Evolutionary conservation across 768 basidiomycete species (phyloP).

Genomic region (Calocera viscosa): DNA sequence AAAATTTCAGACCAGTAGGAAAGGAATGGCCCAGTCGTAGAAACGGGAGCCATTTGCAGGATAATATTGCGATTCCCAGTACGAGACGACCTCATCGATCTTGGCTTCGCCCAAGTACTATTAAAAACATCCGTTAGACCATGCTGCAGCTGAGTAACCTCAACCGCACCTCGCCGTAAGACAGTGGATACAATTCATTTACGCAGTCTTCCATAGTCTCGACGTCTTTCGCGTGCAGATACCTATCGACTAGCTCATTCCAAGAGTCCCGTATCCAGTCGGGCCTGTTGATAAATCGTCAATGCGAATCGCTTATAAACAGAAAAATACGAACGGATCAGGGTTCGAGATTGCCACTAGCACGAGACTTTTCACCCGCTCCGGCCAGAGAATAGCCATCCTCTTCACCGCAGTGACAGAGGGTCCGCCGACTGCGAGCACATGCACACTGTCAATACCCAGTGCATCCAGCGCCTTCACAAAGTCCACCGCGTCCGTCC

Average conservation of each 20-base stretch:
- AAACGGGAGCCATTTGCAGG: background rate
- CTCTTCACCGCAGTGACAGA: background rate
- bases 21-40: background rate
- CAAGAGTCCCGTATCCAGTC: background rate
- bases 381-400: background rate
- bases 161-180: conserved; percentile 1
- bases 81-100: background rate
- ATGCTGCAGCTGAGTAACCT: no score
- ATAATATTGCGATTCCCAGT: conserved; percentile 3
- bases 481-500: background rate
- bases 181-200: background rate
- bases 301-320: no score
- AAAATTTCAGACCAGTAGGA: background rate
- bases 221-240: background rate
- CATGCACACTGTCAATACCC: background rate
- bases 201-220: conserved; percentile 5
- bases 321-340: background rate
- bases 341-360: background rate
- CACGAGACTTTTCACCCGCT: background rate
- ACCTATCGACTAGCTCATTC: background rate
- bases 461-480: background rate
- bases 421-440: background rate
- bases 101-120: background rate
- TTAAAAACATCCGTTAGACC: no score
- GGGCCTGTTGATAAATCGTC: no score